Conservation (phyloP, 2,329 filamentous ascomycete genomes). For the Aspergillus clavatus region DNA sequence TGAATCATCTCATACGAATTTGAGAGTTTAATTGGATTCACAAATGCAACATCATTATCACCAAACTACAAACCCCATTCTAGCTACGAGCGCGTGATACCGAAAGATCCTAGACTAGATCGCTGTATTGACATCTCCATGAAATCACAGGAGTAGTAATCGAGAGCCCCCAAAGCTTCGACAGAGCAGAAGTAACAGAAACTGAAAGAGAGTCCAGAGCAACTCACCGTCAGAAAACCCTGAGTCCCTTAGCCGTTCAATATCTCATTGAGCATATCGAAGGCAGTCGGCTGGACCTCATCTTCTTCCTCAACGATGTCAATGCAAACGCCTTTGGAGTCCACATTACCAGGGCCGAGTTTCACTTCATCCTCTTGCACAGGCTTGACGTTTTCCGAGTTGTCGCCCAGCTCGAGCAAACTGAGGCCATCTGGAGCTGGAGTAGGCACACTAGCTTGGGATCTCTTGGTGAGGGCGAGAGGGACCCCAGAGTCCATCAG, state of each 20-base stretch:
- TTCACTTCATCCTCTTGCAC: neutral
- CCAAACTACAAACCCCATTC: neutral
- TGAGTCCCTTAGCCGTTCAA: slow-evolving; percentile 9
- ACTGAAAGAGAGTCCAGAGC: neutral
- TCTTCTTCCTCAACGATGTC: slow-evolving; percentile 23
- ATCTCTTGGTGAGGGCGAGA: neutral
- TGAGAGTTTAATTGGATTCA: too few species aligned
- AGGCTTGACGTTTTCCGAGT: neutral
- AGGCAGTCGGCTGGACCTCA: slow-evolving; percentile 20
- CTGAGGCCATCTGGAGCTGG: neutral
- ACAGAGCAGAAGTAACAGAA: neutral
- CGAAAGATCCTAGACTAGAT: neutral
- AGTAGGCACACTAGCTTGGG: neutral
- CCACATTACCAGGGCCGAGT: neutral
- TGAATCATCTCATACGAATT: too few species aligned
- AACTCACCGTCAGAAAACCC: too few species aligned
- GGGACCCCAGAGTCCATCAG: slow-evolving; percentile 2
- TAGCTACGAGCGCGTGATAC: neutral
- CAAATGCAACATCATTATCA: too few species aligned
- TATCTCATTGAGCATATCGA: slow-evolving; percentile 23
- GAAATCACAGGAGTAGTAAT: neutral
- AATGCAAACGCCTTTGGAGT: slow-evolving; percentile 1
- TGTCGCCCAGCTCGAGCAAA: slow-evolving; percentile 15
- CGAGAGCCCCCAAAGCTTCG: neutral
- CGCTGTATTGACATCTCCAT: neutral